phyloP scores from a whole-genome alignment of 768 basidiomycete genomes.

The Lactifluus pinguis region DNA sequence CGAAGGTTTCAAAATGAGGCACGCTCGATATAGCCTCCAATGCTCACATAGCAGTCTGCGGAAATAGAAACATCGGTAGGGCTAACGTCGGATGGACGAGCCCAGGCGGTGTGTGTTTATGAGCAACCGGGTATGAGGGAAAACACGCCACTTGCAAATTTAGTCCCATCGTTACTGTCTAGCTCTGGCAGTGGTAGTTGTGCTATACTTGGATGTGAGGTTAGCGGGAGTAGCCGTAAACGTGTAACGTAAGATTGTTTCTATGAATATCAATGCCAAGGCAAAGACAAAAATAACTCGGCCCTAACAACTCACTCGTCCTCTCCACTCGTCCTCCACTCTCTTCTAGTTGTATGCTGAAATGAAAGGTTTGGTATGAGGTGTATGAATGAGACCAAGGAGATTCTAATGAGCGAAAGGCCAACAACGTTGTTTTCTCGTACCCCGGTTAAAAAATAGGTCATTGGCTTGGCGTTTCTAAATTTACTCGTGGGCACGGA shows the following conservation, averaged over 20 bases:
- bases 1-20: slow-evolving; percentile 27
- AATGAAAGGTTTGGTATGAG: neutral
- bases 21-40: slow-evolving; percentile 35
- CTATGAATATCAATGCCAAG: slow-evolving; percentile 12
- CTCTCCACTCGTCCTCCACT: too few species aligned
- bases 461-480: slow-evolving; percentile 21
- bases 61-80: neutral
- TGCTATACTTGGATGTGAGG: neutral
- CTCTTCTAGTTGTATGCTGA: neutral
- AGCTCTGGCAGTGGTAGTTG: neutral
- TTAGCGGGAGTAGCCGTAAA: neutral
- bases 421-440: neutral
- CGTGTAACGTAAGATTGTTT: neutral
- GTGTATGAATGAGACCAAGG: neutral
- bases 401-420: neutral
- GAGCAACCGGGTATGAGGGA: slow-evolving; percentile 23
- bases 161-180: too few species aligned
- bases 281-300: slow-evolving; percentile 8
- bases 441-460: slow-evolving; percentile 15
- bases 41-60: slow-evolving; percentile 32
- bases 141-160: slow-evolving; percentile 38
- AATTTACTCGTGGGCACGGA: slow-evolving; percentile 17
- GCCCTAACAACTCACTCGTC: too few species aligned
- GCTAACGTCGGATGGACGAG: neutral
- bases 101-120: slow-evolving; percentile 23